A percentile compares a stretch with the other conserved stretches of the same genome.
Evolutionary conservation across 176 grass and related monocot species (phyloP).

Genomic region (Urochloa ruziziensis): DNA sequence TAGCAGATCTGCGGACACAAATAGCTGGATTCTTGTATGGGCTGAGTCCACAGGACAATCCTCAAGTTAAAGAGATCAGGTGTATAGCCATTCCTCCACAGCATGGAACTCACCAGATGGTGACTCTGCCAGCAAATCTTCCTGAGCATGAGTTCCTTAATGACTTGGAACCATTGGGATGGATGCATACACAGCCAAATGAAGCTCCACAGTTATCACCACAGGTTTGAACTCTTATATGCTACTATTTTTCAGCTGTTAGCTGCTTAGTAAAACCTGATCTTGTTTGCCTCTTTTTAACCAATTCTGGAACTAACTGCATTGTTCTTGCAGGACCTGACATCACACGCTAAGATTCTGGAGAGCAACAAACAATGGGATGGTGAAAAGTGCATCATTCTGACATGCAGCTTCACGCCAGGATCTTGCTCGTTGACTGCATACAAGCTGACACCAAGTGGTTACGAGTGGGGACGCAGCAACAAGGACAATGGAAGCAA

Average conservation of each 20-base stretch:
- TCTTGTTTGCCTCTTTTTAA: neutral
- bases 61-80: constrained; percentile 96
- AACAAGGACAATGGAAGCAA: constrained; percentile 99
- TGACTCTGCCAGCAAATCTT: constrained; percentile 81
- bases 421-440: constrained; percentile 96
- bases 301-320: neutral
- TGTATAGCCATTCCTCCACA: constrained; percentile 89
- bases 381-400: constrained; percentile 96
- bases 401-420: constrained; percentile 96
- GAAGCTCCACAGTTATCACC: constrained; percentile 97
- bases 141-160: constrained; percentile 97
- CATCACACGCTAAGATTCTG: constrained; percentile 71
- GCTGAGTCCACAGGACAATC: constrained; percentile 95
- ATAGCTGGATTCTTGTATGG: constrained; percentile 84
- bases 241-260: neutral
- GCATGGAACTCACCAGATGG: constrained; percentile 97
- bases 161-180: constrained; percentile 85
- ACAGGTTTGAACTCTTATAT: constrained; percentile 60
- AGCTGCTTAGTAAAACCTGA: neutral
- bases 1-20: constrained; percentile 96
- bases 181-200: constrained; percentile 99
- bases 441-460: constrained; percentile 90
- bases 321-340: constrained; percentile 71
- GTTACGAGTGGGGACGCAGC: constrained; percentile 91
- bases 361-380: constrained; percentile 98